Conservation (phyloP, 176 grass and related monocot genomes). For the Eragrostis nindensis region DNA sequence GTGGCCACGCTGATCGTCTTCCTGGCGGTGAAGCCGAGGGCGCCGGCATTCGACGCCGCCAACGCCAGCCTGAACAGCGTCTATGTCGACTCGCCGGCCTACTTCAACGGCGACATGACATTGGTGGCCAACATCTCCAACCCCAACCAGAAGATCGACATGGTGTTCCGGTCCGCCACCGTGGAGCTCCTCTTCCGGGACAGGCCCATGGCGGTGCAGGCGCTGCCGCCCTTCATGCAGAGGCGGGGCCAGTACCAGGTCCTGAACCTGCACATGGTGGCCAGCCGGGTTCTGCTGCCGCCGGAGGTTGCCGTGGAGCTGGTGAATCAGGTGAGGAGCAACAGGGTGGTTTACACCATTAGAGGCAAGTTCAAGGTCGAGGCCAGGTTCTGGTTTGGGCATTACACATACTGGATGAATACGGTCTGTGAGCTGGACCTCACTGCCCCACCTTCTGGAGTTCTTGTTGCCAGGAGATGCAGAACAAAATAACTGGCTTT, state of each 20-base stretch:
- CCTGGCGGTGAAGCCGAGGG: slow-evolving; percentile 66
- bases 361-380: slow-evolving; percentile 72
- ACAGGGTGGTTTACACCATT: slow-evolving; percentile 72
- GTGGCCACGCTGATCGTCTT: slow-evolving; percentile 66
- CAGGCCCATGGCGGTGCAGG: slow-evolving; percentile 66
- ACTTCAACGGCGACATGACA: slow-evolving; percentile 78
- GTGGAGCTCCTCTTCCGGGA: slow-evolving; percentile 76
- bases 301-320: slow-evolving; percentile 63
- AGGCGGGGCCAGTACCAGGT: slow-evolving; percentile 54
- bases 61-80: slow-evolving; percentile 74
- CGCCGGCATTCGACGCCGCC: slow-evolving; percentile 63
- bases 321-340: slow-evolving; percentile 72
- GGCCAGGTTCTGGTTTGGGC: slow-evolving; percentile 64
- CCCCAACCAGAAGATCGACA: slow-evolving; percentile 73
- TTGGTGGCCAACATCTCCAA: slow-evolving; percentile 88
- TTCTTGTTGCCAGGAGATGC: slow-evolving; percentile 75
- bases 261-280: slow-evolving; percentile 71
- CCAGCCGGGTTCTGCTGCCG: slow-evolving; percentile 77
- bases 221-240: slow-evolving; percentile 69
- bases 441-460: slow-evolving; percentile 78
- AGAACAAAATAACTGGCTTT: slow-evolving; percentile 49
- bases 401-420: slow-evolving; percentile 71
- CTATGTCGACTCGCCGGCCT: slow-evolving; percentile 68
- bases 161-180: slow-evolving; percentile 59
- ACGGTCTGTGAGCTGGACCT: slow-evolving; percentile 69